phyloP scores from a whole-genome alignment of 345 rosid genomes.

The Corchorus capsularis region DNA sequence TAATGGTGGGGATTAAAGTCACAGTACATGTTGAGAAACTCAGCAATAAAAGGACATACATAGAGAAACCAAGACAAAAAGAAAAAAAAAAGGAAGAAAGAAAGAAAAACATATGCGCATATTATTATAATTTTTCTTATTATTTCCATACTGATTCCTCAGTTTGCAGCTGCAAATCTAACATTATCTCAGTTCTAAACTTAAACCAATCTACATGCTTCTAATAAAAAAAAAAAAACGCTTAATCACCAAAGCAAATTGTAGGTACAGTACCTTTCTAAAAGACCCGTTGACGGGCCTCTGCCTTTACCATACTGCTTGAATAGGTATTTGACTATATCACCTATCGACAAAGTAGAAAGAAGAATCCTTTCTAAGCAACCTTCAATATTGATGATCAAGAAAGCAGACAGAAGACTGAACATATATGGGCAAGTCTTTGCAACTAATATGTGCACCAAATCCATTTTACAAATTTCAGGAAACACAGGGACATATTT shows the following conservation, averaged over 20 bases:
- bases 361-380: neutral
- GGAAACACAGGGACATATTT: neutral
- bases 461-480: neutral
- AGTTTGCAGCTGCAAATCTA: neutral
- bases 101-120: too few species aligned
- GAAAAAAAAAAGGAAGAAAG: too few species aligned
- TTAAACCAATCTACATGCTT: constrained; percentile 1
- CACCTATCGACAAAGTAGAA: constrained; percentile 43
- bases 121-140: neutral
- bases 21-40: neutral
- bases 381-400: neutral
- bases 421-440: neutral
- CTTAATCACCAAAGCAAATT: neutral
- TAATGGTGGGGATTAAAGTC: neutral
- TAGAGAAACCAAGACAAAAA: too few species aligned
- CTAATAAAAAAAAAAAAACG: neutral
- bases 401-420: neutral
- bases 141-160: neutral
- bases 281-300: constrained; percentile 61
- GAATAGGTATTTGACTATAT: constrained; percentile 75
- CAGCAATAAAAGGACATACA: neutral
- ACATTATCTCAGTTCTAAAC: neutral
- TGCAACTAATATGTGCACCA: neutral
- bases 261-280: constrained; percentile 59
- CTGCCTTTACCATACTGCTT: constrained; percentile 70